Base-by-base conservation (phyloP, 768 basidiomycete genomes). In the Amanita rubescens region DNA sequence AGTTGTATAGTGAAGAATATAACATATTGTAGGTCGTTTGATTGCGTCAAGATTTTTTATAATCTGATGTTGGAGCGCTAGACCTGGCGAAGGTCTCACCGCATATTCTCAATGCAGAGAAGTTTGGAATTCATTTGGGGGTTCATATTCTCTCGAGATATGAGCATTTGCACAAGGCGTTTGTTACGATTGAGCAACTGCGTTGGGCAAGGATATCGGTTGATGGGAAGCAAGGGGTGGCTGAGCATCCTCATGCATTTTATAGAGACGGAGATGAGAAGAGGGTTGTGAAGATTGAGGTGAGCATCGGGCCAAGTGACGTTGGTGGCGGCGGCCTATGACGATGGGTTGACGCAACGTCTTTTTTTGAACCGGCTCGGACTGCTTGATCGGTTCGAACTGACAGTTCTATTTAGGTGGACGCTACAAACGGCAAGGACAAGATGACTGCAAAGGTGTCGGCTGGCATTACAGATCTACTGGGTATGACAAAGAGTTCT, bases 201-300 rank as follows among this genome's bases (percentile, higher is more conserved):
- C 81, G 88, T 41, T 98, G 94, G 94, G 72, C 82, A 2, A 80
- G 94, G 5, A 87, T 96, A 55, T 66, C 71, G 3, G 74, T 87
- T 33, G 66, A 71, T 5, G 73, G 64, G n/a, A n/a, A n/a, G n/a
- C n/a, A n/a, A n/a, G n/a, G n/a, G 0, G 65, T 49, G n/a, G 41
- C 64, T 37, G 71, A 66, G 2, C 94, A 97, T 65, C 66, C 79
- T 6, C 90, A 94, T 65, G 80, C 91, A 14, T 98, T 95, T 68
- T 74, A 78, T 53, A 75, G 94, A 20, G 91, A 97, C 60, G 95
- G 94, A 1, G 90, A 94, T 3, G 94, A 98, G 65, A 95, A 89
- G 73, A 76, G 82, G 3, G 64, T 85, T 30, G 76, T 84, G 5
- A 78, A 79, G 17, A 81, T 76, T 12, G 76, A 79, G 67, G 80